Evolutionary conservation across 352 stramenopile genomes (phyloP), one percentile per base, ranked within the genome.

Genomic region (Phytopythium sindhum): DNA sequence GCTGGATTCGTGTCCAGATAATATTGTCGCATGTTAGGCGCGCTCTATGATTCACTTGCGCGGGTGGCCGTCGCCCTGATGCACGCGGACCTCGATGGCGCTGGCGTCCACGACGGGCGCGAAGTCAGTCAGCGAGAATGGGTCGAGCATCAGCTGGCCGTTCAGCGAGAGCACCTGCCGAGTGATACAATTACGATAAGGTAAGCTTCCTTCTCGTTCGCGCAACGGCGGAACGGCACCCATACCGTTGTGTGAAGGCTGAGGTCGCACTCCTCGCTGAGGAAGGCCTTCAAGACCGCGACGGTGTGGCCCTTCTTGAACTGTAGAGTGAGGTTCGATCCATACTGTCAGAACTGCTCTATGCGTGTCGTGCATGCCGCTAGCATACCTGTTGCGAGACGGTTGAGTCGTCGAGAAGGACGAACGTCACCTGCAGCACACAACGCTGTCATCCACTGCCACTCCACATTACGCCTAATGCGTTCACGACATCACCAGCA

Each of bases 291-390:
- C 28, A 88, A 67, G 54, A 89, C 80, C 12, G 70, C 67, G 55
- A 89, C 68, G 1, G 78, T 89, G 41, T 89, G 80, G 0, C 80
- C 80, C 57, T 86, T 89, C 51, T 86, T 84, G 68, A 89, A 89
- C 80, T 89, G 59, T n/a, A n/a, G n/a, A n/a, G 7, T 31, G 50
- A 9, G 39, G 33, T 37, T 37, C 31, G 31, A 39, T 37, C 37
- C 33, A 57, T 26, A 26, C 3, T 7, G 42, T 48, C 15, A 66
- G 50, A 19, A 12, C 48, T 39, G 7, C 7, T 63, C 12, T 51
- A 51, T 4, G 42, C n/a, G 35, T 42, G 28, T 45, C 6, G 44
- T 28, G 12, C 42, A 23, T 8, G 28, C 14, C 1, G n/a, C 44
- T n/a, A 19, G 6, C 44, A 0, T 55, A 80, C 76, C 64, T 79